A percentile compares a stretch with the other conserved stretches of the same genome.
Evolutionary conservation across 2,329 filamentous ascomycete species (phyloP).

Genomic region (Epichloe gansuensis): DNA sequence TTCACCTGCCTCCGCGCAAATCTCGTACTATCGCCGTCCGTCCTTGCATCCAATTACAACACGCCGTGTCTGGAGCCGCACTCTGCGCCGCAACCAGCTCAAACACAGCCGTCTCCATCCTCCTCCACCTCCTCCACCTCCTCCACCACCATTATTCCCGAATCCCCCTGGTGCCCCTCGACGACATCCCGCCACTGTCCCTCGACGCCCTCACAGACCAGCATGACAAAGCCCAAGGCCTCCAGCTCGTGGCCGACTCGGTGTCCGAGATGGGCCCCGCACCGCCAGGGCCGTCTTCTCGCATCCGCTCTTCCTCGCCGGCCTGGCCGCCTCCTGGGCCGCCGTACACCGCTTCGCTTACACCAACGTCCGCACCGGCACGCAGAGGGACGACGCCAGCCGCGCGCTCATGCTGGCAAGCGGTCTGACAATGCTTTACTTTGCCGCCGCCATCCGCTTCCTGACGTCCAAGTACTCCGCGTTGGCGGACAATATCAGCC

Average conservation of each 20-base stretch:
- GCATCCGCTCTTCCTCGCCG: conserved; percentile 43
- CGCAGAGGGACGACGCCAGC: conserved; percentile 33
- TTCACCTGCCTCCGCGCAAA: conserved; percentile 74
- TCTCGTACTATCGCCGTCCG: conserved; percentile 52
- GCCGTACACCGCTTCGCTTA: conserved; percentile 35
- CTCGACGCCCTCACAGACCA: conserved; percentile 43
- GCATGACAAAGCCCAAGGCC: conserved; percentile 51
- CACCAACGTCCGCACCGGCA: conserved; percentile 14
- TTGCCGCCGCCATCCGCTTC: conserved; percentile 49
- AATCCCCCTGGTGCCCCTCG: conserved; percentile 25
- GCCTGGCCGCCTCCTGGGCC: conserved; percentile 32
- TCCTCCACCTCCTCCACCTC: conserved; percentile 44
- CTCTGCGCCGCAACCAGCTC: conserved; percentile 19
- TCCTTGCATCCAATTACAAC: conserved; percentile 50
- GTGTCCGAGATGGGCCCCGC: conserved; percentile 70
- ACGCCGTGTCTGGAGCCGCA: conserved; percentile 52
- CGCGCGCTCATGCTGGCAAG: conserved; percentile 45
- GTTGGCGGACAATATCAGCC: conserved; percentile 47
- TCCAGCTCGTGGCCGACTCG: conserved; percentile 67
- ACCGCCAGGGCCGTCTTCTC: conserved; percentile 52
- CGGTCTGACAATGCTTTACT: conserved; percentile 49
- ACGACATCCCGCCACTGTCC: conserved; percentile 49
- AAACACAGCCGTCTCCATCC: conserved; percentile 34
- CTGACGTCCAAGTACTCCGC: conserved; percentile 49
- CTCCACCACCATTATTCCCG: conserved; percentile 39